Evolutionary conservation across 345 rosid genomes (phyloP), one percentile per base, ranked within the genome.

Genomic region (Rhodamnia rubescens): DNA sequence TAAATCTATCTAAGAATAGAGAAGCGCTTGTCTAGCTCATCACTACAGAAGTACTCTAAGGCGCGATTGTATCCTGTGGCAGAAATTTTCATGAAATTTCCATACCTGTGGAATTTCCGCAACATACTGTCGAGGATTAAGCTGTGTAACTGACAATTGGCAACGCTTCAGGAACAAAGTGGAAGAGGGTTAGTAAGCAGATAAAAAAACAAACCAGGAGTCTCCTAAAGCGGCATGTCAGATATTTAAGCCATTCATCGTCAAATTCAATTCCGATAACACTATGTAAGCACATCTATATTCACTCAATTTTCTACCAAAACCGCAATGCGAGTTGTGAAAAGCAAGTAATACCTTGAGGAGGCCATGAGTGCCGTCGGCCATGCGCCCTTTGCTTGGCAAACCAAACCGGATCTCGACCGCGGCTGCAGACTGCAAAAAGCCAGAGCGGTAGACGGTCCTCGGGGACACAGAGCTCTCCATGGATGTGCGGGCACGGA

Each of bases 301-400:
- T 56, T 10, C 27, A 56, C 6, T 24, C 59, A 24, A 26, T 11
- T 24, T 5, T 56, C 59, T 56, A 24, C 42, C 3, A 29, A 61
- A 61, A 61, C 74, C 40, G 74, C 42, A 61, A 7, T 15, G 40
- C 40, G 40, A 36, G 40, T 36, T 3, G 40, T 36, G 40, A 36
- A 36, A 36, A 36, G 40, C 40, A 36, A 36, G 74, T 5, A 13
- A 10, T 86, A 95, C 99, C 98, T 92, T 93, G 64, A 96, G 99
- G 57, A 97, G 96, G 87, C 91, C 97, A 44, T 95, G 90, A 26
- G 98, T 89, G 85, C 94, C 93, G 5, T 90, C 88, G 10, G 98
- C 98, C 98, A 96, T 94, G 56, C 99, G 96, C 5, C 99, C 99
- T 87, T 95, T 95, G 84, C 98, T 95, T 74, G 98, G 99, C 92